Percentiles rank a stretch among this genome's conserved stretches.
Evolutionary conservation across 208 protist species (phyloP).

Genomic region (Acanthamoeba divionensis): DNA sequence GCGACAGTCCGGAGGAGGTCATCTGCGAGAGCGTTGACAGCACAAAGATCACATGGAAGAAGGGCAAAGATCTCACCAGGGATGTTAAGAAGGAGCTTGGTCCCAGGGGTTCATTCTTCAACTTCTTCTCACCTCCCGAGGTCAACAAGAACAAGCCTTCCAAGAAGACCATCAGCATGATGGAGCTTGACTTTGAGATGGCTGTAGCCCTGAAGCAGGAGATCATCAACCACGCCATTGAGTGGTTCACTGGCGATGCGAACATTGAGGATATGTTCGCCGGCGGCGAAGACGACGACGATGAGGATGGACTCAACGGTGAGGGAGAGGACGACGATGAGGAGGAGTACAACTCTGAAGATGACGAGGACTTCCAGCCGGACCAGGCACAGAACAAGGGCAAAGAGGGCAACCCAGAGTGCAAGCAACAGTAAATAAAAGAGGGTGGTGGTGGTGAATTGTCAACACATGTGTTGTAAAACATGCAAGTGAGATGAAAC

Average conservation of each 20-base stretch:
- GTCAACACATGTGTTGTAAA: no score
- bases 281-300: no score
- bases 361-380: neutral
- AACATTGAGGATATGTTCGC: neutral
- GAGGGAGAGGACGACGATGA: conserved; percentile 46
- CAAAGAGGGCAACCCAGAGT: conserved; percentile 9
- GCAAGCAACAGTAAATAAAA: conserved; percentile 34
- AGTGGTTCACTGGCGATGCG: conserved; percentile 52
- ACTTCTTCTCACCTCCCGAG: conserved; percentile 34
- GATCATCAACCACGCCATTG: conserved; percentile 52
- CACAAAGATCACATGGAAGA: conserved; percentile 39
- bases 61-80: conserved; percentile 35
- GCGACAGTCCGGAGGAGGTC: conserved; percentile 1
- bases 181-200: conserved; percentile 55
- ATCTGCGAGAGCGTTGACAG: conserved; percentile 52
- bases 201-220: conserved; percentile 10
- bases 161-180: neutral
- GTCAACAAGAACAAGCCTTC: conserved; percentile 27
- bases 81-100: neutral
- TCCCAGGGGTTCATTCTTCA: conserved; percentile 6
- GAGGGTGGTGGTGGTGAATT: no score
- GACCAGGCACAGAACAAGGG: no score
- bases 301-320: conserved; percentile 3
- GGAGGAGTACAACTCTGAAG: conserved; percentile 1
- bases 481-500: no score